Evolutionary conservation across 768 basidiomycete genomes (phyloP).

Genomic region (Panaeolus papilionaceus): DNA sequence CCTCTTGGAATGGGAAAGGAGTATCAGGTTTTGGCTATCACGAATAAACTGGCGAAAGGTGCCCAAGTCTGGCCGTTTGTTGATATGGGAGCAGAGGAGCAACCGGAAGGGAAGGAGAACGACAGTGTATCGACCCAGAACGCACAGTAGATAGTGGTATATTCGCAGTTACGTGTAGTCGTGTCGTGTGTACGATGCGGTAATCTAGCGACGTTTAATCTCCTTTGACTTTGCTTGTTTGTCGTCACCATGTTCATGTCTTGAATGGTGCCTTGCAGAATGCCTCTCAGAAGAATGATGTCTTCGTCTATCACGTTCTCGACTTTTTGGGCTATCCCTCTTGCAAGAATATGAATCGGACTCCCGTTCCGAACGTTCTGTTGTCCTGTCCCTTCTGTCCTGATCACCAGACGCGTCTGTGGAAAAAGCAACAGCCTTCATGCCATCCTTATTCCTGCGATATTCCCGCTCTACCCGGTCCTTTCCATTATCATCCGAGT

Average conservation of each 20-base stretch:
- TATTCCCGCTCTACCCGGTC: background rate
- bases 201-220: background rate
- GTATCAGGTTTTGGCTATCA: constrained; percentile 80
- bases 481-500: constrained; percentile 4
- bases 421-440: background rate
- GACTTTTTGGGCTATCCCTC: background rate
- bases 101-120: background rate
- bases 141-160: background rate
- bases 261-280: background rate
- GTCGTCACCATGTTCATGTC: background rate
- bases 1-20: constrained; percentile 84
- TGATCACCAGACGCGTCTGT: background rate
- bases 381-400: background rate
- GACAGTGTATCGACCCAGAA: background rate
- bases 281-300: background rate
- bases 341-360: background rate
- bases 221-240: background rate
- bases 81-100: constrained; percentile 2
- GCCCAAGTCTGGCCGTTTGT: constrained; percentile 43
- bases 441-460: background rate
- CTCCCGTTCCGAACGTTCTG: background rate
- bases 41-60: constrained; percentile 27
- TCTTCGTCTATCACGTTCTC: background rate
- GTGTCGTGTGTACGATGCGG: background rate
- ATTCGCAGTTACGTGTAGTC: too few species aligned